Evolutionary conservation across 1,139 yeast species (phyloP).

Genomic region (Entelexis sorbosivorans): DNA sequence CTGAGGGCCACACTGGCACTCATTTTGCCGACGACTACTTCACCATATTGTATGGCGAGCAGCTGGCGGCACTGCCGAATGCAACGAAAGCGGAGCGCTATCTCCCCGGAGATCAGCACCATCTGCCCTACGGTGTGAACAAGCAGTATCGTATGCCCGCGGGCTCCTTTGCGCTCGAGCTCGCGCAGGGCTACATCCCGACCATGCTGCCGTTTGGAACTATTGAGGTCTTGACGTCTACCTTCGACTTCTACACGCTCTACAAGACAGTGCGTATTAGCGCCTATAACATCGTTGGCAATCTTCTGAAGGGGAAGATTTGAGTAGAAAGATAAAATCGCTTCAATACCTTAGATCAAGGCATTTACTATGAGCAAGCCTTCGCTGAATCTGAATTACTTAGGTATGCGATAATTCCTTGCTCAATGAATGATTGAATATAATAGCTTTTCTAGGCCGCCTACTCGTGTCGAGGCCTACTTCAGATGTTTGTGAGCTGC

Average conservation of each 20-base stretch:
- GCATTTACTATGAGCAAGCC: too few species aligned
- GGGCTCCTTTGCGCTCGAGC: constrained; percentile 77
- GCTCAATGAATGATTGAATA: too few species aligned
- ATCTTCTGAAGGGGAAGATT: constrained; percentile 58
- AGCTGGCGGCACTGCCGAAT: constrained; percentile 57
- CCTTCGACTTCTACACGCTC: constrained; percentile 65
- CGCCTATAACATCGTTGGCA: constrained; percentile 62
- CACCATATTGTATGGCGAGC: constrained; percentile 72
- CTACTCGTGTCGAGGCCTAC: too few species aligned
- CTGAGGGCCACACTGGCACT: constrained; percentile 92
- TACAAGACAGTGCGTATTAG: constrained; percentile 60
- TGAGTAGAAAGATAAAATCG: too few species aligned
- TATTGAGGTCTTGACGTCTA: constrained; percentile 65
- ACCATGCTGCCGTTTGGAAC: constrained; percentile 96
- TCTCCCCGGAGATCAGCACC: constrained; percentile 65
- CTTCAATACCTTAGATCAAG: too few species aligned
- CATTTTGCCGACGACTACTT: constrained; percentile 96
- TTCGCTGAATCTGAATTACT: too few species aligned
- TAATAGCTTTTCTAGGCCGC: too few species aligned
- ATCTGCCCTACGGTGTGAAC: constrained; percentile 55
- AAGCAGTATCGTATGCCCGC: constrained; percentile 81
- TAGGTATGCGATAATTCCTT: too few species aligned
- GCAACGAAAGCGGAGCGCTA: constrained; percentile 55
- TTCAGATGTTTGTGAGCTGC: too few species aligned
- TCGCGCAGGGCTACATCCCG: constrained; percentile 99